phyloP scores from a whole-genome alignment of 164 flowering plant genomes.

The Santalum album region DNA sequence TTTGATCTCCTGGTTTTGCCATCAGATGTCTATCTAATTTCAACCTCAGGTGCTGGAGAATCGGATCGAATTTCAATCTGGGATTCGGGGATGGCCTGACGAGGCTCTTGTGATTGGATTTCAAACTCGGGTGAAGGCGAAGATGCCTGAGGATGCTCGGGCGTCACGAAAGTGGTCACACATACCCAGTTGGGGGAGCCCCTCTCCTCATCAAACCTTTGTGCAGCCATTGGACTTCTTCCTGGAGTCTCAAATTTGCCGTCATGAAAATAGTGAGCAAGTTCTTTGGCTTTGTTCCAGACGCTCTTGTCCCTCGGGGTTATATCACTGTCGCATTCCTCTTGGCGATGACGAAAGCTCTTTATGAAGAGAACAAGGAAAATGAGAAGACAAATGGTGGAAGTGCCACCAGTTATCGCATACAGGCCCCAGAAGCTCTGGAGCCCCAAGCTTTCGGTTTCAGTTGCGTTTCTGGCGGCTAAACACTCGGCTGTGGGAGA shows the following conservation, averaged over 20 bases:
- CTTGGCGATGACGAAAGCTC: neutral
- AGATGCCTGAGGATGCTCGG: neutral
- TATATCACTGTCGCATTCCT: neutral
- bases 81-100: neutral
- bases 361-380: constrained; percentile 5
- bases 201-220: neutral
- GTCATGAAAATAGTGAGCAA: neutral
- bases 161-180: neutral
- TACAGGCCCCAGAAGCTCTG: constrained; percentile 35
- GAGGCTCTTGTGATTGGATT: neutral
- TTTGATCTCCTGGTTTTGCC: too few species aligned
- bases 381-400: constrained; percentile 15
- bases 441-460: constrained; percentile 20
- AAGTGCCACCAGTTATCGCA: constrained; percentile 15
- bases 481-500: constrained; percentile 15
- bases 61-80: neutral
- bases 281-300: neutral
- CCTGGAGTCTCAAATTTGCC: neutral
- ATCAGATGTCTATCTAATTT: too few species aligned
- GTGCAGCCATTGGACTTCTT: neutral
- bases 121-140: neutral
- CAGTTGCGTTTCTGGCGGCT: neutral
- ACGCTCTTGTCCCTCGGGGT: neutral
- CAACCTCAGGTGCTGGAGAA: too few species aligned
- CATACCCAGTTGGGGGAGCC: neutral